phyloP scores from a whole-genome alignment of 1,284 basidiomycete genomes.

The Macrocystidia cucumis region DNA sequence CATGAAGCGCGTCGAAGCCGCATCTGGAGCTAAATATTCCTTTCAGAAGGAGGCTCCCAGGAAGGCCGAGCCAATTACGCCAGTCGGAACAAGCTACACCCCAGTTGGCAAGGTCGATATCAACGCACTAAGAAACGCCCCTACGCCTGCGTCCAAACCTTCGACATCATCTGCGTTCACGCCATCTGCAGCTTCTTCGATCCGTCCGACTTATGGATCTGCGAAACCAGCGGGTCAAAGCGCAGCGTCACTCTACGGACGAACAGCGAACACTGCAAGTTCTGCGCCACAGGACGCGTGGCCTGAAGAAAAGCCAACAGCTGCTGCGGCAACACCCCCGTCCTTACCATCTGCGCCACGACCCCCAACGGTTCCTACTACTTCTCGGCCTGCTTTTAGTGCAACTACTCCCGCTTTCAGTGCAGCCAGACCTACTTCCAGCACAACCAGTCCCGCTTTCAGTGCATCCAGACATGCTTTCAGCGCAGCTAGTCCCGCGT shows the following conservation, averaged over 20 bases:
- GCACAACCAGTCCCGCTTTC: constrained; percentile 1
- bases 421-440: constrained; percentile 3
- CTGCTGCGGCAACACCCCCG: constrained; percentile 30
- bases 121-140: constrained; percentile 43
- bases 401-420: constrained; percentile 12
- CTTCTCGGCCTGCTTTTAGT: constrained; percentile 32
- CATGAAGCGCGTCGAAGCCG: constrained; percentile 83
- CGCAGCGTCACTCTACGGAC: constrained; percentile 34
- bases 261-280: constrained; percentile 21
- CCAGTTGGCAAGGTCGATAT: constrained; percentile 71
- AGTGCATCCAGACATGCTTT: constrained; percentile 29
- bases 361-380: constrained; percentile 27
- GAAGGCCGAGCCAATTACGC: constrained; percentile 61
- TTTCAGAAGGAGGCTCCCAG: constrained; percentile 61
- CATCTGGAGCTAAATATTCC: constrained; percentile 90
- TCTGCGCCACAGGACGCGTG: constrained; percentile 48
- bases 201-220: constrained; percentile 39
- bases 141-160: constrained; percentile 30
- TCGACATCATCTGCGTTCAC: too few relatives aligned
- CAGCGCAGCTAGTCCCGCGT: constrained; percentile 14
- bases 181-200: constrained; percentile 27
- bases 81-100: constrained; percentile 66
- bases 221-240: constrained; percentile 31
- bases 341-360: constrained; percentile 45
- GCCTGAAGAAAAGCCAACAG: constrained; percentile 39